Conservation (phyloP, 176 grass and related monocot genomes). For the Panicum miliaceum region DNA sequence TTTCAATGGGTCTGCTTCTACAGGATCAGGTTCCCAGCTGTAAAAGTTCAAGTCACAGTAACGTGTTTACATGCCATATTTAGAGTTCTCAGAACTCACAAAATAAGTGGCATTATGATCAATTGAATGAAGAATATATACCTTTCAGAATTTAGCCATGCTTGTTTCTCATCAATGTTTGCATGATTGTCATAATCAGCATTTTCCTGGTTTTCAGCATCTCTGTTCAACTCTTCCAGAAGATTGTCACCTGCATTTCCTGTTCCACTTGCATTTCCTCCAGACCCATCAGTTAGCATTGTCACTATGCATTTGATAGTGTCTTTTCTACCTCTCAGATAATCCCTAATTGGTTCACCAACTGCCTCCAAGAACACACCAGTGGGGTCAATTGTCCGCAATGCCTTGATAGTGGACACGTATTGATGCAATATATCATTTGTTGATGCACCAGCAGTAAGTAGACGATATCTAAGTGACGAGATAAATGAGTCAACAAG, state of each 20-base stretch:
- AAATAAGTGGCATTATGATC: neutral
- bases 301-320: conserved; percentile 99
- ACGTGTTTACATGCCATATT: neutral
- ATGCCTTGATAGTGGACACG: conserved; percentile 91
- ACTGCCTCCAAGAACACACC: conserved; percentile 98
- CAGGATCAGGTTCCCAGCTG: conserved; percentile 96
- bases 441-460: conserved; percentile 97
- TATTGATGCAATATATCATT: conserved; percentile 99
- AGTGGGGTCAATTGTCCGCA: conserved; percentile 88
- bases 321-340: conserved; percentile 93
- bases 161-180: conserved; percentile 93
- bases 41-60: conserved; percentile 38
- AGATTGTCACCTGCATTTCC: conserved; percentile 85
- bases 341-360: conserved; percentile 99
- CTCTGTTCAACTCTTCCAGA: conserved; percentile 96
- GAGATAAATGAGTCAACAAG: conserved; percentile 98
- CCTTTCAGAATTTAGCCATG: conserved; percentile 94
- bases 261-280: conserved; percentile 67
- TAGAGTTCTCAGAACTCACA: conserved; percentile 19
- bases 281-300: conserved; percentile 89
- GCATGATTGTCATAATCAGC: conserved; percentile 79
- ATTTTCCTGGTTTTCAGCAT: conserved; percentile 84
- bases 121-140: conserved; percentile 50
- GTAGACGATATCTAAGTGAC: conserved; percentile 82
- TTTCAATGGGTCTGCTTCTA: conserved; percentile 89